Conservation (phyloP, 352 stramenopile genomes). For the Phytophthora meadii region DNA sequence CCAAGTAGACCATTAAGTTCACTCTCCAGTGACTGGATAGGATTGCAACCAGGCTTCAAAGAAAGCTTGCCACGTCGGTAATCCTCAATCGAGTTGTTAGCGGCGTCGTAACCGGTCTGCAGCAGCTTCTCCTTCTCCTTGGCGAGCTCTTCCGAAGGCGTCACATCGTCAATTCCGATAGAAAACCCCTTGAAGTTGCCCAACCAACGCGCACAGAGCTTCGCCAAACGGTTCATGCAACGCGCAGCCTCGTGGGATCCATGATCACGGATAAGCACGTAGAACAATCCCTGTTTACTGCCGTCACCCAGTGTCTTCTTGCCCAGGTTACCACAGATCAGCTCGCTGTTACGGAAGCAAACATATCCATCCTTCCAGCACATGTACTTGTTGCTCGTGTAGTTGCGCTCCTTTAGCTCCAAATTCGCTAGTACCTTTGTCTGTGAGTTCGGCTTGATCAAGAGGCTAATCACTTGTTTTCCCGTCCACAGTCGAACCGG, state of each 20-base stretch:
- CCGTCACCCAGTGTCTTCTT: constrained; percentile 99
- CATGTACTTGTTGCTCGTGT: constrained; percentile 94
- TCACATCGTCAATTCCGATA: constrained; percentile 99
- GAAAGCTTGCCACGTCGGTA: constrained; percentile 95
- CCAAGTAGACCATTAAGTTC: constrained; percentile 98
- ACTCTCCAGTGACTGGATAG: constrained; percentile 98
- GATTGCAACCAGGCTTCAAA: constrained; percentile 97
- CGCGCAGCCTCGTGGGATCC: constrained; percentile 91
- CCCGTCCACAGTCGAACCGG: constrained; percentile 96
- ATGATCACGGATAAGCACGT: constrained; percentile 98
- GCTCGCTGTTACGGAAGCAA: constrained; percentile 97
- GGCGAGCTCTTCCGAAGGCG: constrained; percentile 93
- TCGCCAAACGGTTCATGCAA: constrained; percentile 98
- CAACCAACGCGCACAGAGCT: constrained; percentile 97
- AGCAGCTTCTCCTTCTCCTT: constrained; percentile 96
- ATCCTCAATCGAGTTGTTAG: constrained; percentile 93
- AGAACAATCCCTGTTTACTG: constrained; percentile 98
- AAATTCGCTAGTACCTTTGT: constrained; percentile 85
- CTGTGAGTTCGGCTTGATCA: constrained; percentile 90
- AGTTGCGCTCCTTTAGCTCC: constrained; percentile 97
- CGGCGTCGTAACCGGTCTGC: constrained; percentile 82
- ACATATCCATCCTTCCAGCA: constrained; percentile 99
- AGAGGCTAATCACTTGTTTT: constrained; percentile 96
- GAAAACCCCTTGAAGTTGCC: constrained; percentile 97
- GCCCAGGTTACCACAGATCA: constrained; percentile 98